Evolutionary conservation across 371 early-diverging fungal species (phyloP).

Genomic region (Saksenaea vasiformis): DNA sequence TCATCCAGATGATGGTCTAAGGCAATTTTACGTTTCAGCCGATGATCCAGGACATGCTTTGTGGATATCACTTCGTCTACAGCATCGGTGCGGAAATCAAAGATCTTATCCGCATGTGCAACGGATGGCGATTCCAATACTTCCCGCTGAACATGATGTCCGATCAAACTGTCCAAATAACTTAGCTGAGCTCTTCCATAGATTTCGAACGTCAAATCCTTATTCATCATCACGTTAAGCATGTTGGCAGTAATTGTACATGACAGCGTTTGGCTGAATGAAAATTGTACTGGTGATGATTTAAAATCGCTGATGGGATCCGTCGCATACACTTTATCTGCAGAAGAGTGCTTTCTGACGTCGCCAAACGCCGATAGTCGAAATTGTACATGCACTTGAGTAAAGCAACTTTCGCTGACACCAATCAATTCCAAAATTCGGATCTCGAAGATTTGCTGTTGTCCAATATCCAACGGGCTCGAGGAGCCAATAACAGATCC

Average conservation of each 20-base stretch:
- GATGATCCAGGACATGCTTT: not conserved
- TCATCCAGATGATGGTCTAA: conserved; percentile 8
- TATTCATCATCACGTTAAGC: conserved; percentile 44
- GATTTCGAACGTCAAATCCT: conserved; percentile 59
- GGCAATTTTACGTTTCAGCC: not conserved
- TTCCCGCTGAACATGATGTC: conserved; percentile 17
- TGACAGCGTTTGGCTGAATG: conserved; percentile 65
- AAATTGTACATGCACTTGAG: conserved; percentile 81
- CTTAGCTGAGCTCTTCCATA: conserved; percentile 58
- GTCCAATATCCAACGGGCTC: conserved; percentile 40
- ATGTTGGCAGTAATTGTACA: conserved; percentile 49
- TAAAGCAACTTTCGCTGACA: conserved; percentile 64
- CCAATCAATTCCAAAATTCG: conserved; percentile 68
- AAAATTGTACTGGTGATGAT: conserved; percentile 49
- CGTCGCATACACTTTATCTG: conserved; percentile 61
- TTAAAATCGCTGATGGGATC: conserved; percentile 60
- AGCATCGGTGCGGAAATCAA: not conserved
- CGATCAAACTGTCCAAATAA: conserved; percentile 31
- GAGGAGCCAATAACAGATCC: not conserved
- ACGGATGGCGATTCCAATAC: not conserved
- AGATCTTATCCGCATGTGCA: not conserved
- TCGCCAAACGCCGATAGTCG: conserved; percentile 66
- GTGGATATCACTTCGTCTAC: not conserved
- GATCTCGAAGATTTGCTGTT: conserved; percentile 73
- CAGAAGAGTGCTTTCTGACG: conserved; percentile 27